These are phyloP conservation scores for Macrocystidia cucumis DNA, from an alignment of 1,284 basidiomycete genomes.

Conservation along the genomic window DNA sequence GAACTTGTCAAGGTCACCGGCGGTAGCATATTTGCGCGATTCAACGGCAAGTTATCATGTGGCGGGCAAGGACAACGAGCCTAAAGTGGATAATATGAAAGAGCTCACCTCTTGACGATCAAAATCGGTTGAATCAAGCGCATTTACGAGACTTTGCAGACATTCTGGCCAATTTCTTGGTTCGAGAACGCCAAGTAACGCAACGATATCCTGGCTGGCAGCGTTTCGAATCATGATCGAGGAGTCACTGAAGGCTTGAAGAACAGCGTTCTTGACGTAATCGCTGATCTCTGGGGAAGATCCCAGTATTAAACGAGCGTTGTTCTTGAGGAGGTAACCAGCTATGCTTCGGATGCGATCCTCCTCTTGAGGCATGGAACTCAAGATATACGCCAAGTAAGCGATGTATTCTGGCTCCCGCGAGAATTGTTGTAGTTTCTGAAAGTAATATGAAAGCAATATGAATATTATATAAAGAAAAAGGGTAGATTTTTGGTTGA, in stretches of 20 bases:
- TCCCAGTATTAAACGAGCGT: constrained; percentile 65
- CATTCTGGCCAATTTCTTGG: constrained; percentile 92
- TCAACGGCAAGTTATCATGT: too few relatives aligned
- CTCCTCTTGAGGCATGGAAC: constrained; percentile 75
- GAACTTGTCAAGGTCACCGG: too few relatives aligned
- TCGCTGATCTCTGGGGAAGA: constrained; percentile 61
- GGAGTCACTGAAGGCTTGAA: constrained; percentile 74
- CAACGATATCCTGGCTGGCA: constrained; percentile 85
- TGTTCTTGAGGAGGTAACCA: constrained; percentile 96
- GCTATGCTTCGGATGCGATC: constrained; percentile 92
- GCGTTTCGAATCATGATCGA: constrained; percentile 87
- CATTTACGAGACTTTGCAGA: constrained; percentile 72
- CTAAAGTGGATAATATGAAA: background rate
- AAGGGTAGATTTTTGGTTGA: too few relatives aligned
- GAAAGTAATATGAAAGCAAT: constrained; percentile 15
- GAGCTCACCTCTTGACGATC: constrained; percentile 79
- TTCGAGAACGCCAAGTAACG: constrained; percentile 79
- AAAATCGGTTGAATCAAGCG: constrained; percentile 66
- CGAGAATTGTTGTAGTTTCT: constrained; percentile 90
- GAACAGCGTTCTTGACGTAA: constrained; percentile 80
- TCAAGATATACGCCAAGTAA: constrained; percentile 93
- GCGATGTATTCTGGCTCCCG: constrained; percentile 91
- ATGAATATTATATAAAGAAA: constrained; percentile 12
- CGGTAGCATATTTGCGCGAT: too few relatives aligned
- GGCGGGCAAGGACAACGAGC: too few relatives aligned